Base-by-base conservation (phyloP, 2,329 filamentous ascomycete genomes). In the Sporothrix humicola region DNA sequence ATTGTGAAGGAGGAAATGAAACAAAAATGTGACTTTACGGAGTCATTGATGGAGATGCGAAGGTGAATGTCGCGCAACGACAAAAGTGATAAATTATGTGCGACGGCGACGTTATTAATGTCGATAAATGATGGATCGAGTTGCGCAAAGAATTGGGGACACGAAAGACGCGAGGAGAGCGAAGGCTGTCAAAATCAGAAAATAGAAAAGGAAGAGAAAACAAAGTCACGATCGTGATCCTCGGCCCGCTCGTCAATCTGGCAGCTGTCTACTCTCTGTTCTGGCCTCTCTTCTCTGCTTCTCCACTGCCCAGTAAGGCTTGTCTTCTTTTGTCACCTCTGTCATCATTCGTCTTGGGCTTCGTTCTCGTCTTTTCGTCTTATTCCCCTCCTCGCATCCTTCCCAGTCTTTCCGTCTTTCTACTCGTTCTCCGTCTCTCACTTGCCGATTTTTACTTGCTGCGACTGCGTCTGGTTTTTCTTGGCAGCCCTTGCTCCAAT, bases 401-500 rank as follows among this genome's bases (percentile, higher is more conserved):
- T 20, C 48, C 23, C 46, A 37, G n/a, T 48, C 65, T n/a, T 20
- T 42, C 31, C 31, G 5, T 17, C 17, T 59, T 20, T 48, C 61
- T 69, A 31, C 23, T 69, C 3, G 46, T 13, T 48, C 13, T 23
- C 15, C 31, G 31, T 37, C 31, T 37, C 31, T 37, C 31, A 37
- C 31, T 37, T 7, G 31, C 31, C 31, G 31, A 6, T 37, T 37
- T 37, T 37, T 37, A 56, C 15, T 17, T 9, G 20, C 15, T 20
- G 20, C 10, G 3, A n/a, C 46, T 50, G 3, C 13, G 48, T 42
- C 66, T 54, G 66, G 9, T 69, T 17, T 37, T 54, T 69, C 66
- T 69, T 69, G 66, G 48, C 66, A 52, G 26, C 2, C 17, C 46
- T 69, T 7, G 42, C 17, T 42, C 23, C 66, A 69, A 69, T 69